Conservation (phyloP, 176 grass and related monocot species). For the Guadua angustifolia region DNA sequence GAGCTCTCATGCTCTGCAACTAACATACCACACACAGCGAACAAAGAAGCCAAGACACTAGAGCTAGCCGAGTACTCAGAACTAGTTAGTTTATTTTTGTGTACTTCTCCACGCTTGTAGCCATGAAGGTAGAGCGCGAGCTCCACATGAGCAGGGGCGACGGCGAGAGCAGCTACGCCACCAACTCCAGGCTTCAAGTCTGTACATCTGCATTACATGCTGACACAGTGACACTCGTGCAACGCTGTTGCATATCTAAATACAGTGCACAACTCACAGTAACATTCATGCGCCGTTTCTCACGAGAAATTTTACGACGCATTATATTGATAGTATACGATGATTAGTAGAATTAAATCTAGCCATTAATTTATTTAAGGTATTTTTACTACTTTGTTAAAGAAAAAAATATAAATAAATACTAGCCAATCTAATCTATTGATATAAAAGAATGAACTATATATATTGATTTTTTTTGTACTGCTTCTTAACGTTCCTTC, state of each 20-base stretch:
- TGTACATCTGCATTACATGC: background rate
- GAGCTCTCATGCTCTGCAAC: background rate
- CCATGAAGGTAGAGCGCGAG: conserved; percentile 49
- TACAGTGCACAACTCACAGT: background rate
- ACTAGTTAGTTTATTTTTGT: background rate
- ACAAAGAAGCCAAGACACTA: too few relatives aligned
- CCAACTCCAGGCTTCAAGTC: conserved; percentile 59
- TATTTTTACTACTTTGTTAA: too few relatives aligned
- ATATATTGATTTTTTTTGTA: too few relatives aligned
- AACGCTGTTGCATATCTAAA: background rate
- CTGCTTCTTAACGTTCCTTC: background rate
- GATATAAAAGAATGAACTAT: too few relatives aligned
- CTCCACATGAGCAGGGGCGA: conserved; percentile 53
- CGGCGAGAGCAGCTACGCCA: conserved; percentile 55
- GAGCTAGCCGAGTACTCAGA: background rate
- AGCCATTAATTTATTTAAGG: too few relatives aligned
- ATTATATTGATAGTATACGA: too few relatives aligned
- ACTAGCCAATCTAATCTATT: too few relatives aligned
- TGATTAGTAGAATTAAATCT: too few relatives aligned
- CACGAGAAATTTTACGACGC: too few relatives aligned
- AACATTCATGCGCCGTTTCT: background rate
- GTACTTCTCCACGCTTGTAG: background rate
- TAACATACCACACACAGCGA: background rate
- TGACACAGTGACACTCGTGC: background rate
- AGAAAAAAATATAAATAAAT: too few relatives aligned